Percentiles rank a stretch among this genome's conserved stretches.
phyloP scores from a whole-genome alignment of 805 yeast genomes.

The Wickerhamiella kazuoi region DNA sequence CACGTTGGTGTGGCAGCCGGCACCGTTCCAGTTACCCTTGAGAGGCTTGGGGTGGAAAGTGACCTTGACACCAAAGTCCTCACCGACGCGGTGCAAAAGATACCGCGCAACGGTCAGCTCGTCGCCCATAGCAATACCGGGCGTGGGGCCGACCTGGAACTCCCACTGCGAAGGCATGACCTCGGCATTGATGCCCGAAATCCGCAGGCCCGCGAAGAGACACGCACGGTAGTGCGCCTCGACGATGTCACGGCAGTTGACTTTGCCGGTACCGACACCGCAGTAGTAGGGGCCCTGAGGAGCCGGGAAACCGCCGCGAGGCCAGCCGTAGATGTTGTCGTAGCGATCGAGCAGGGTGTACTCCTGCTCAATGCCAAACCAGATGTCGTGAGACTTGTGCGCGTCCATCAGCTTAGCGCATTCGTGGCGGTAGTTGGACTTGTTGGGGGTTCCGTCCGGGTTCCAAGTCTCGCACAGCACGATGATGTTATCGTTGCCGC shows the following conservation, averaged over 20 bases:
- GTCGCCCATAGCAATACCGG: slow-evolving; percentile 93
- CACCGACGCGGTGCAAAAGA: slow-evolving; percentile 84
- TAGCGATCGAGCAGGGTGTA: slow-evolving; percentile 87
- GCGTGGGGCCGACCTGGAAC: slow-evolving; percentile 98
- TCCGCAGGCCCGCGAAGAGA: slow-evolving; percentile 73
- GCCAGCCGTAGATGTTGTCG: slow-evolving; percentile 94
- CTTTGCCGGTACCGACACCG: slow-evolving; percentile 99
- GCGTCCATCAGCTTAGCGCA: slow-evolving; percentile 90
- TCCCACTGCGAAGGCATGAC: slow-evolving; percentile 99
- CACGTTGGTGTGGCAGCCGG: slow-evolving; percentile 99
- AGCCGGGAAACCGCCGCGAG: slow-evolving; percentile 98
- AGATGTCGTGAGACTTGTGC: slow-evolving; percentile 63
- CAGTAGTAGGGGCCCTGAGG: slow-evolving; percentile 99
- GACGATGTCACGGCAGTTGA: slow-evolving; percentile 90
- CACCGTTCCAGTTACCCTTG: slow-evolving; percentile 99
- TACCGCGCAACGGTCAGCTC: slow-evolving; percentile 93
- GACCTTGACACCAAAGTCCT: slow-evolving; percentile 96
- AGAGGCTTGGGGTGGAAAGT: slow-evolving; percentile 99
- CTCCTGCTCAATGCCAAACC: slow-evolving; percentile 99
- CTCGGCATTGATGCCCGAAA: slow-evolving; percentile 97
- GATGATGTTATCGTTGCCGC: slow-evolving; percentile 91
- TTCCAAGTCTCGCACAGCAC: slow-evolving; percentile 95
- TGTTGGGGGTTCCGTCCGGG: slow-evolving; percentile 98
- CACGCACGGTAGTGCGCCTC: slow-evolving; percentile 99
- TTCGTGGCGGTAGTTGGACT: slow-evolving; percentile 94